A percentile compares a stretch with the other conserved stretches of the same genome.
Conservation (phyloP, 345 rosid genomes). For the Eutrema yunnanense region DNA sequence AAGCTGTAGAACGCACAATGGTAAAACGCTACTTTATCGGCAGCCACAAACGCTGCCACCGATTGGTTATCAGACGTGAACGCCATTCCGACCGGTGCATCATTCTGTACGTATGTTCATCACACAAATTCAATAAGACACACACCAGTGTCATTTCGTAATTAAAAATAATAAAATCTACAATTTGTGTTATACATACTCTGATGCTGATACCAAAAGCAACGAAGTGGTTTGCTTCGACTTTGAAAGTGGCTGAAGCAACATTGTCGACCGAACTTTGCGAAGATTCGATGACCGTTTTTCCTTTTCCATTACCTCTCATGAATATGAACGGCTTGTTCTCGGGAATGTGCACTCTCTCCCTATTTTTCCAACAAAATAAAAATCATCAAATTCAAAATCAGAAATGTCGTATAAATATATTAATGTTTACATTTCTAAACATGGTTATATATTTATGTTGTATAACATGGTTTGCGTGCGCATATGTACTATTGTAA, state of each 20-base stretch:
- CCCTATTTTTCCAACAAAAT: slow-evolving; percentile 34
- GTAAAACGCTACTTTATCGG: slow-evolving; percentile 75
- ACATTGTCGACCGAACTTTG: slow-evolving; percentile 50
- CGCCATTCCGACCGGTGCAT: slow-evolving; percentile 82
- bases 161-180: not conserved
- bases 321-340: slow-evolving; percentile 71
- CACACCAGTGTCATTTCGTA: not conserved
- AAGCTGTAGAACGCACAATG: slow-evolving; percentile 86
- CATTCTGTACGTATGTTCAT: slow-evolving; percentile 42
- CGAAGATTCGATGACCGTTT: slow-evolving; percentile 51
- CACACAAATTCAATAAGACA: not conserved
- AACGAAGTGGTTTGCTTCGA: slow-evolving; percentile 58
- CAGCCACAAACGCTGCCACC: slow-evolving; percentile 80
- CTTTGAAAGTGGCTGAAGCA: slow-evolving; percentile 70
- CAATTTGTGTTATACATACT: slow-evolving; percentile 32
- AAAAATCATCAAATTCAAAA: not conserved
- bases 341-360: slow-evolving; percentile 64
- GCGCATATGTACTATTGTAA: not conserved
- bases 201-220: slow-evolving; percentile 84
- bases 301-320: slow-evolving; percentile 95
- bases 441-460: not conserved
- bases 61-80: slow-evolving; percentile 95
- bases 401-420: not conserved
- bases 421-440: not conserved
- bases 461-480: not conserved